Evolutionary conservation across 108 stramenopile species (phyloP), one percentile per base, ranked within the genome.

Genomic region (Pseudonitzschia delicatissima): DNA sequence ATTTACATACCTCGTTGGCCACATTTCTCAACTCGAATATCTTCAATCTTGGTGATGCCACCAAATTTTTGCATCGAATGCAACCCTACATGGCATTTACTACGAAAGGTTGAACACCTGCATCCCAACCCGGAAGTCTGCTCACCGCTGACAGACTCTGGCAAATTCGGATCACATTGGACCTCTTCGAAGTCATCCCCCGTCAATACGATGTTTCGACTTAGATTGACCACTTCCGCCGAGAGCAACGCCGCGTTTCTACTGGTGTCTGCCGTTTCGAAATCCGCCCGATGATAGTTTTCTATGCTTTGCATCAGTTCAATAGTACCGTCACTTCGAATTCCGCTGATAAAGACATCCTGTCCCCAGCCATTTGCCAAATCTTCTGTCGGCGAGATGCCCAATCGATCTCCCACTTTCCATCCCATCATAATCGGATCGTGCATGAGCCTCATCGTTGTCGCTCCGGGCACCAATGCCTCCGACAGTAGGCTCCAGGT

Each of bases 181-280:
- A 80, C 64, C 58, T 81, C 69, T 45, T 69, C 44, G 50, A 82
- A 82, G n/a, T 80, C 81, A 58, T 86, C 84, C 2, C 84, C 84
- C 3, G 84, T 82, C 26, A 86, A 69, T 4, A 86, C 66, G 57
- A 86, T 63, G 42, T 82, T 82, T 3, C 84, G 49, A 13, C 72
- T 74, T 21, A 86, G 67, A 31, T 80, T 80, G 62, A 82, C 67
- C 11, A 86, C 81, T 68, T 86, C 84, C 0, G 84, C 81, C 15
- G 76, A 71, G 68, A 71, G 64, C 20, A 81, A 49, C 28, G 76
- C 69, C 1, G 73, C 21, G 4, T 18, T 37, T 51, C 47, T 49
- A 34, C 42, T 69, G 35, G 28, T 48, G 59, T 31, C 28, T 12
- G 39, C 64, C 17, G 69, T 33, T n/a, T 52, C 15, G 61, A 82